These are phyloP conservation scores for Carex myosuroides DNA, from an alignment of 176 grass and related monocot genomes.

Conservation along the genomic window DNA sequence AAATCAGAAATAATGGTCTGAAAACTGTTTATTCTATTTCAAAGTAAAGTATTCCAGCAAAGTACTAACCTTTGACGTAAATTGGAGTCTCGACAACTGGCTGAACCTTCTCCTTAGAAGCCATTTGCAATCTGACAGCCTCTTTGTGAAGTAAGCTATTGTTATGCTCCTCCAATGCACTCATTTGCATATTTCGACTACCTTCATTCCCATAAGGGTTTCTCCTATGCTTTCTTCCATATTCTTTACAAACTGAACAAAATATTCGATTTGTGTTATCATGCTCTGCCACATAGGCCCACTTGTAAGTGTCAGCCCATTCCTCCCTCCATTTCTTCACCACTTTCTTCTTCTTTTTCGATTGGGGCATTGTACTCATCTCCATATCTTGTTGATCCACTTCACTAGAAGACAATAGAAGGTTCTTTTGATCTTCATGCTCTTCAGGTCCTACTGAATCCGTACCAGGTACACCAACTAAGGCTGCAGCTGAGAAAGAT, in stretches of 20 bases:
- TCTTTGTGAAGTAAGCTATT: slow-evolving; percentile 99
- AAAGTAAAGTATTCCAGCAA: not conserved
- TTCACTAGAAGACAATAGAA: slow-evolving; percentile 54
- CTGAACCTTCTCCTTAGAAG: slow-evolving; percentile 75
- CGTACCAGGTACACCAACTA: slow-evolving; percentile 49
- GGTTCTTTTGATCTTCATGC: slow-evolving; percentile 73
- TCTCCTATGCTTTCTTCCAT: slow-evolving; percentile 86
- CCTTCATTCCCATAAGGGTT: slow-evolving; percentile 98
- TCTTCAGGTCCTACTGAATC: slow-evolving; percentile 36
- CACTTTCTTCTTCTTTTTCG: slow-evolving; percentile 97
- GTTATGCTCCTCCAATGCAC: slow-evolving; percentile 95
- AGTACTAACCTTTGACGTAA: slow-evolving; percentile 82
- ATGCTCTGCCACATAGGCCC: slow-evolving; percentile 85
- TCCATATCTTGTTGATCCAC: slow-evolving; percentile 41
- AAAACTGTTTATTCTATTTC: slow-evolving; percentile 13
- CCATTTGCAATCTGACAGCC: slow-evolving; percentile 72
- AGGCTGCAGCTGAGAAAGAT: slow-evolving; percentile 51
- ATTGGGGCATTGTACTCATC: slow-evolving; percentile 35
- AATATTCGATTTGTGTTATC: slow-evolving; percentile 83
- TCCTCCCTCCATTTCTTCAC: slow-evolving; percentile 98
- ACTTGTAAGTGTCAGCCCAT: slow-evolving; percentile 96
- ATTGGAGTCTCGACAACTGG: slow-evolving; percentile 48
- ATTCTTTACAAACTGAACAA: slow-evolving; percentile 96
- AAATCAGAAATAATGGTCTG: not conserved
- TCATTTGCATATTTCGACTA: slow-evolving; percentile 99